Percentiles rank a stretch among this genome's conserved stretches.
Conservation (phyloP, 768 basidiomycete species). For the Candolleomyces eurysporus region DNA sequence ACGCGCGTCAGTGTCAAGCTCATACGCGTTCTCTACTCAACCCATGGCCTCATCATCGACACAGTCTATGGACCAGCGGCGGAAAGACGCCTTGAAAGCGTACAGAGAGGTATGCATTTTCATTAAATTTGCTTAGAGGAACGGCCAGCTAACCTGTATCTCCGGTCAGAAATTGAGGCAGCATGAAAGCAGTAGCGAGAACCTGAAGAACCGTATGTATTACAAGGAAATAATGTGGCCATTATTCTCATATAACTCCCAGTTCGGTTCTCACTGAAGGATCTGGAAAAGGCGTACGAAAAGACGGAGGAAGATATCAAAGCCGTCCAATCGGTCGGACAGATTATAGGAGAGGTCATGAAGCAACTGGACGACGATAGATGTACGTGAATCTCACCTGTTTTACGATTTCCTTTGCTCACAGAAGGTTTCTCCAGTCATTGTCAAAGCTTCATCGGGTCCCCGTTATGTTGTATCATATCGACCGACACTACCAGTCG, state of each 20-base stretch:
- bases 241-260: constrained; percentile 1
- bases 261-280: constrained; percentile 92
- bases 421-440: constrained; percentile 52
- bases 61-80: constrained; percentile 64
- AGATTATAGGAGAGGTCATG: constrained; percentile 98
- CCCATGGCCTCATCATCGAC: constrained; percentile 51
- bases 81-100: constrained; percentile 68
- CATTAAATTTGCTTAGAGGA: too few relatives aligned
- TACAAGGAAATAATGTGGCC: not conserved
- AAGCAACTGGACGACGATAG: constrained; percentile 97
- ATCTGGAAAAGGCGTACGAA: constrained; percentile 83
- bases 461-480: constrained; percentile 99
- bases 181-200: constrained; percentile 85
- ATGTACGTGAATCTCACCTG: constrained; percentile 53
- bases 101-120: constrained; percentile 65
- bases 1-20: constrained; percentile 7
- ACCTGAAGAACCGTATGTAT: constrained; percentile 85
- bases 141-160: not conserved
- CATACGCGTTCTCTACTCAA: not conserved
- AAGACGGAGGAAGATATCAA: constrained; percentile 99
- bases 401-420: not conserved
- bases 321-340: constrained; percentile 96
- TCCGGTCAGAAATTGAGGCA: constrained; percentile 82
- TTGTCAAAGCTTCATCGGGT: constrained; percentile 97
- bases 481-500: constrained; percentile 86